A percentile compares a stretch with the other conserved stretches of the same genome.
phyloP scores from a whole-genome alignment of 257 asterid genomes.

The Echites panduratus region DNA sequence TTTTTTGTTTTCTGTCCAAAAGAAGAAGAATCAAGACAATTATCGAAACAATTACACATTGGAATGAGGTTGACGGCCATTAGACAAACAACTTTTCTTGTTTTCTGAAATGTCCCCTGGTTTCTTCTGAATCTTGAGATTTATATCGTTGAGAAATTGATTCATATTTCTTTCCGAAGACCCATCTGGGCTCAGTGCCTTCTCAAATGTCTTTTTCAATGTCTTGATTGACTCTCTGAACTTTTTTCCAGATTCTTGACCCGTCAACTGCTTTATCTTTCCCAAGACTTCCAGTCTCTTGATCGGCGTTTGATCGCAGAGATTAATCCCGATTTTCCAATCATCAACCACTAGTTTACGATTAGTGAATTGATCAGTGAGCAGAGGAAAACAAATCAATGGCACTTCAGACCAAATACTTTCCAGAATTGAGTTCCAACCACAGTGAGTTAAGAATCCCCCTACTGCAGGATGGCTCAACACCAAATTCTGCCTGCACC shows the following conservation, averaged over 20 bases:
- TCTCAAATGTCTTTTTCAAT: slow-evolving; percentile 24
- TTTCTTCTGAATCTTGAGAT: slow-evolving; percentile 16
- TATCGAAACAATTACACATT: not conserved
- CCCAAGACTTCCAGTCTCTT: slow-evolving; percentile 19
- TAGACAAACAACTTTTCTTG: not conserved
- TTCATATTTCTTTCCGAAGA: slow-evolving; percentile 35
- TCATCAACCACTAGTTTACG: slow-evolving; percentile 66
- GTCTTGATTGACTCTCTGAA: slow-evolving; percentile 21
- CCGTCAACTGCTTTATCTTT: slow-evolving; percentile 31
- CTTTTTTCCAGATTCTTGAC: slow-evolving; percentile 18
- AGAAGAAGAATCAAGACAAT: too few relatives aligned
- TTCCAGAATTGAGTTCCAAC: slow-evolving; percentile 69
- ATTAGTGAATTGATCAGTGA: slow-evolving; percentile 67
- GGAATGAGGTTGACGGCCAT: not conserved
- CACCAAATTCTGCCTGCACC: slow-evolving; percentile 62
- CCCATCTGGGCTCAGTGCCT: slow-evolving; percentile 26
- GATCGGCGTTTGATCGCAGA: slow-evolving; percentile 23
- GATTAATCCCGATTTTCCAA: slow-evolving; percentile 65
- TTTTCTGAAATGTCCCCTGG: not conserved
- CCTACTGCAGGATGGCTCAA: slow-evolving; percentile 57
- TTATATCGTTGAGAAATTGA: slow-evolving; percentile 23
- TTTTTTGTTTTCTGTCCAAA: too few relatives aligned
- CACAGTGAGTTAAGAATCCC: slow-evolving; percentile 65
- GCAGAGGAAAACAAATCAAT: slow-evolving; percentile 48
- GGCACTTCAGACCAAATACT: slow-evolving; percentile 62